Evolutionary conservation across 192 early-diverging fungal species (phyloP).

Genomic region (Haplosporangium gracile): DNA sequence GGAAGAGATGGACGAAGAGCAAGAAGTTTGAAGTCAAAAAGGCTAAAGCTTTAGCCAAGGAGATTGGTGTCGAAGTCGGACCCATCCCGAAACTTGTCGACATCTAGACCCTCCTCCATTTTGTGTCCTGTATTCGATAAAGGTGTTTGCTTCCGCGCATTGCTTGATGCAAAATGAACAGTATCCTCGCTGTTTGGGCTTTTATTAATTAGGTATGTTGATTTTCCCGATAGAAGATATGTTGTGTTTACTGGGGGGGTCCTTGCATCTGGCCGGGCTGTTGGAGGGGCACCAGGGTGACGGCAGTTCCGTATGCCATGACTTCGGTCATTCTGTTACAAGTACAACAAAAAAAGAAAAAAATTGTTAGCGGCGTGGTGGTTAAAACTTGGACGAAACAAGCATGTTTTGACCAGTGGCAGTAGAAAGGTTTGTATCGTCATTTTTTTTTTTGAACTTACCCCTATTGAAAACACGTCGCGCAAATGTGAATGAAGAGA

Average conservation of each 20-base stretch:
- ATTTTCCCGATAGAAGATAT: neutral
- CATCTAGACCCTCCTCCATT: neutral
- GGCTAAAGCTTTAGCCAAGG: constrained; percentile 32
- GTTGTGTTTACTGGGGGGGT: neutral
- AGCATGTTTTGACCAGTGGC: neutral
- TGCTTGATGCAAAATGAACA: neutral
- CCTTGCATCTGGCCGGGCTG: constrained; percentile 8
- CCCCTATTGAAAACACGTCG: too few relatives aligned
- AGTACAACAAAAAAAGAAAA: too few relatives aligned
- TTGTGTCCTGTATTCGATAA: too few relatives aligned
- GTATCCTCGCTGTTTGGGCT: neutral
- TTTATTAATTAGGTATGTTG: neutral
- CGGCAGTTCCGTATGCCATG: constrained; percentile 45
- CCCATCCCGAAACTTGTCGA: constrained; percentile 35
- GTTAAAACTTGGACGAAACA: neutral
- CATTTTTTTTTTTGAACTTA: too few relatives aligned
- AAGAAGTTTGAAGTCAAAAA: constrained; percentile 42
- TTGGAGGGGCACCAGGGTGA: constrained; percentile 43
- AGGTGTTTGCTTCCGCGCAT: neutral
- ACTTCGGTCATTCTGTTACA: constrained; percentile 44
- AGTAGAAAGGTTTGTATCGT: too few relatives aligned
- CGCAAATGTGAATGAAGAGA: too few relatives aligned
- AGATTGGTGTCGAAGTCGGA: constrained; percentile 45
- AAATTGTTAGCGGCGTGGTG: neutral
- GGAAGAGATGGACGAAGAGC: constrained; percentile 59